Evolutionary conservation across 2,329 filamentous ascomycete species (phyloP).

Genomic region (Penicillium brasilianum): DNA sequence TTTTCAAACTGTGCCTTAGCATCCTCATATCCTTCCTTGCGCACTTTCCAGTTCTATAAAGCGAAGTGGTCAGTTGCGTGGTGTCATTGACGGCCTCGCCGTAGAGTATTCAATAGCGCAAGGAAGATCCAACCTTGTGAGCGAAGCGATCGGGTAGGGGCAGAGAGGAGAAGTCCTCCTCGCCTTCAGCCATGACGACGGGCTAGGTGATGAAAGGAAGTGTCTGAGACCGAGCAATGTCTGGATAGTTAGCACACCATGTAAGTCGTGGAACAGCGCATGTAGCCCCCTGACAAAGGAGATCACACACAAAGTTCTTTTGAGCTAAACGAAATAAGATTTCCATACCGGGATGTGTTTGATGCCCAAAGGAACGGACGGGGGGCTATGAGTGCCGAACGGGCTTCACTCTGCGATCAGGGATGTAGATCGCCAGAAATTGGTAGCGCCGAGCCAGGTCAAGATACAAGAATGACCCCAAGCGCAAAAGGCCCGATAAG

Average conservation of each 20-base stretch:
- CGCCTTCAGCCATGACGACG: constrained; percentile 48
- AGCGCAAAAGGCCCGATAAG: background rate
- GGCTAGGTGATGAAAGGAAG: constrained; percentile 14
- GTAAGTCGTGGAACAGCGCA: background rate
- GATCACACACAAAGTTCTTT: background rate
- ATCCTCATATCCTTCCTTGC: constrained; percentile 93
- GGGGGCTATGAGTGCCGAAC: constrained; percentile 14
- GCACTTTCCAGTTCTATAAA: constrained; percentile 85
- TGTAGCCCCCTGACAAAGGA: background rate
- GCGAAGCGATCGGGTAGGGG: constrained; percentile 49
- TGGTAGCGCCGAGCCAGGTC: background rate
- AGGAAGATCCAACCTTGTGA: constrained; percentile 45
- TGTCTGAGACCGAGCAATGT: constrained; percentile 1
- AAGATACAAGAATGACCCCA: background rate
- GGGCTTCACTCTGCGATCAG: constrained; percentile 19
- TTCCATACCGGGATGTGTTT: constrained; percentile 22
- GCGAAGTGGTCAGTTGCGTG: constrained; percentile 28
- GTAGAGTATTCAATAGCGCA: background rate
- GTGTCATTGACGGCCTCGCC: background rate
- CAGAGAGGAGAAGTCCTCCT: constrained; percentile 51
- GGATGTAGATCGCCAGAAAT: constrained; percentile 3
- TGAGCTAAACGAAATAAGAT: background rate
- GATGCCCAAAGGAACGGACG: constrained; percentile 28
- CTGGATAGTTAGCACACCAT: constrained; percentile 14
- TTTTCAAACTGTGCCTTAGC: constrained; percentile 84